Evolutionary conservation across 768 basidiomycete species (phyloP).

Genomic region (Agaricus subrufescens): DNA sequence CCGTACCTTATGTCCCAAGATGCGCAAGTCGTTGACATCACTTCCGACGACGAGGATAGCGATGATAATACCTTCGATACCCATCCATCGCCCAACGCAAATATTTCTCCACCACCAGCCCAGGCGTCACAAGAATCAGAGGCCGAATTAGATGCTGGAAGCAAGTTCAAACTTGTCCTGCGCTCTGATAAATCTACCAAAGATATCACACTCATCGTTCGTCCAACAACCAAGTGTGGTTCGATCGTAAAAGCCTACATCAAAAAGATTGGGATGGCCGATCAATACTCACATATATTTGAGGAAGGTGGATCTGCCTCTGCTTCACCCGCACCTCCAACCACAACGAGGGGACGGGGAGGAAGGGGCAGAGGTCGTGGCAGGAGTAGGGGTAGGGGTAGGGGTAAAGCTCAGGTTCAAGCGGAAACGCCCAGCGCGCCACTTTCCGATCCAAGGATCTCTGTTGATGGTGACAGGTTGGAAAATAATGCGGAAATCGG

Average conservation of each 20-base stretch:
- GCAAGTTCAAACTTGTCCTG: constrained; percentile 62
- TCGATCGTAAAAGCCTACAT: constrained; percentile 74
- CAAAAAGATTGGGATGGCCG: constrained; percentile 57
- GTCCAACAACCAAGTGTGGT: constrained; percentile 70
- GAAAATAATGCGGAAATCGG: constrained; percentile 55
- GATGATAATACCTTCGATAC: constrained; percentile 10
- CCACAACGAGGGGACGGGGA: constrained; percentile 10
- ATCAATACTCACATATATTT: constrained; percentile 42
- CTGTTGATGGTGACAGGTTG: constrained; percentile 71
- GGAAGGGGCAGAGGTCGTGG: neutral
- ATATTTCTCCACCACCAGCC: constrained; percentile 8
- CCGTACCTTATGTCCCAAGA: constrained; percentile 11
- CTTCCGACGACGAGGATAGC: constrained; percentile 19
- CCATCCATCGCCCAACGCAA: neutral
- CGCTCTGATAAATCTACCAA: constrained; percentile 51
- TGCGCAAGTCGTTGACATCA: constrained; percentile 18
- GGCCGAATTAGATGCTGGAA: constrained; percentile 38
- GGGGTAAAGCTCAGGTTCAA: constrained; percentile 19
- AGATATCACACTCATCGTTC: constrained; percentile 62
- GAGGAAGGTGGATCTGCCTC: constrained; percentile 13
- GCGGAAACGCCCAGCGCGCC: constrained; percentile 12
- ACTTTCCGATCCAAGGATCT: constrained; percentile 42
- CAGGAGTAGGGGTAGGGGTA: constrained; percentile 12
- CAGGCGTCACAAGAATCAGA: constrained; percentile 24
- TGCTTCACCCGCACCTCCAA: constrained; percentile 14